phyloP scores from a whole-genome alignment of 352 stramenopile genomes.

The Globisporangium canariense region DNA sequence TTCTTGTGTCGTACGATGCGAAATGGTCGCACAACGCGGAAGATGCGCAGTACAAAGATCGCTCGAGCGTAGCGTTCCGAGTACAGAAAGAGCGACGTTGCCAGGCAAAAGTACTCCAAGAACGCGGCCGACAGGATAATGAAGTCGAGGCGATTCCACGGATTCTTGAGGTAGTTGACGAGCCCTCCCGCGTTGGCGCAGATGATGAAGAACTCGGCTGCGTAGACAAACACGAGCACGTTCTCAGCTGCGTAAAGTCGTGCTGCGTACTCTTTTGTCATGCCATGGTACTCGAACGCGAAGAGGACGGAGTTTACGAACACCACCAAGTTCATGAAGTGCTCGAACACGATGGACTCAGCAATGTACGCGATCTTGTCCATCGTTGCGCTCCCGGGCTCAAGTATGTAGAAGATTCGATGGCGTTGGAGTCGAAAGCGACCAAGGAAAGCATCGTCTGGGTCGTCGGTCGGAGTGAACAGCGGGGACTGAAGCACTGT shows the following conservation, averaged over 20 bases:
- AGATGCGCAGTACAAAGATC: constrained; percentile 78
- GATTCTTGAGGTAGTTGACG: constrained; percentile 65
- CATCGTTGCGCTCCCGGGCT: constrained; percentile 45
- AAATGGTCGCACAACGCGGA: constrained; percentile 74
- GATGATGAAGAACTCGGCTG: constrained; percentile 62
- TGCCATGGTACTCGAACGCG: constrained; percentile 74
- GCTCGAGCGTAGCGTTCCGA: constrained; percentile 63
- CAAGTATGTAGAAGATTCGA: constrained; percentile 61
- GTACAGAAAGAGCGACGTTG: constrained; percentile 52
- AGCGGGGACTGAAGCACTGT: constrained; percentile 44
- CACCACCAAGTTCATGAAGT: constrained; percentile 74
- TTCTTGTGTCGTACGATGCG: constrained; percentile 75
- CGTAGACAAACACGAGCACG: constrained; percentile 68
- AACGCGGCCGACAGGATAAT: constrained; percentile 58
- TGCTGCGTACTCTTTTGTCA: constrained; percentile 49
- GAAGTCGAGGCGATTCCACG: constrained; percentile 82
- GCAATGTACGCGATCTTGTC: constrained; percentile 44
- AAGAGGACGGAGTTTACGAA: constrained; percentile 76
- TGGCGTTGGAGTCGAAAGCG: constrained; percentile 55
- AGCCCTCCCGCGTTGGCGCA: constrained; percentile 52
- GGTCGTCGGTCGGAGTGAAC: constrained; percentile 36
- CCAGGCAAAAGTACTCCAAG: constrained; percentile 66
- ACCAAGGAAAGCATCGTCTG: constrained; percentile 57
- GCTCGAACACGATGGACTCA: constrained; percentile 64
- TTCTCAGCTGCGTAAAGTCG: constrained; percentile 65